Conservation (phyloP, 352 stramenopile species). For the Globisporangium polare region DNA sequence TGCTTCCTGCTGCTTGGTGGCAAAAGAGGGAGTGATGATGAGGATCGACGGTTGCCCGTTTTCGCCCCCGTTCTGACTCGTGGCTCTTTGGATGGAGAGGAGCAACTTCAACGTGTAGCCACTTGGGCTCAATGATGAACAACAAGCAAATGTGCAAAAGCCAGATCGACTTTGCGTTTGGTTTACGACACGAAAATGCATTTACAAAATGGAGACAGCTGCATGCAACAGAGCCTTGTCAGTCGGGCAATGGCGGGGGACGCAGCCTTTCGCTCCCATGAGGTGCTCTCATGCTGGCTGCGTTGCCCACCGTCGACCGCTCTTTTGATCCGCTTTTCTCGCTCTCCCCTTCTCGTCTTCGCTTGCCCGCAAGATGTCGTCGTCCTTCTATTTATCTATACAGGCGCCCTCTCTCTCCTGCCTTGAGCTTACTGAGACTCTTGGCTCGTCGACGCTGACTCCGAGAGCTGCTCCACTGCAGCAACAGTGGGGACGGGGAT, state of each 20-base stretch:
- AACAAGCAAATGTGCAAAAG: too few relatives aligned
- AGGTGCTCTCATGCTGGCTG: too few relatives aligned
- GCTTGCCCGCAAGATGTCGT: background rate
- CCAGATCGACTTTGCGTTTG: background rate
- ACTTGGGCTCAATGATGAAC: background rate
- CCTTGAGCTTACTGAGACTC: background rate
- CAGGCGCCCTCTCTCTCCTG: background rate
- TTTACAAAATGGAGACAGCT: background rate
- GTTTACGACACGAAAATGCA: slow-evolving; percentile 1
- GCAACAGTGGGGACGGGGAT: background rate
- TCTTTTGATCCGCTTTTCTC: background rate
- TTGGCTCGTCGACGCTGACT: slow-evolving; percentile 1
- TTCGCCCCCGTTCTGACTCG: too few relatives aligned
- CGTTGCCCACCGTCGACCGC: background rate
- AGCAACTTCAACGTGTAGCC: background rate
- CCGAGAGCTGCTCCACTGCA: background rate
- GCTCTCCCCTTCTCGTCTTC: background rate
- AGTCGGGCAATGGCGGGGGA: background rate
- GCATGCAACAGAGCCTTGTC: too few relatives aligned
- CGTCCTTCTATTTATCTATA: background rate
- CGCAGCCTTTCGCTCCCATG: background rate
- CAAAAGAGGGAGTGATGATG: background rate
- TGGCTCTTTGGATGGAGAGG: too few relatives aligned
- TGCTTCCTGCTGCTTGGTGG: background rate
- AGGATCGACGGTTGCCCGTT: background rate